Evolutionary conservation across 148 eudicot genomes (phyloP), one percentile per base, ranked within the genome.

Genomic region (Tetragonia tetragonoides): DNA sequence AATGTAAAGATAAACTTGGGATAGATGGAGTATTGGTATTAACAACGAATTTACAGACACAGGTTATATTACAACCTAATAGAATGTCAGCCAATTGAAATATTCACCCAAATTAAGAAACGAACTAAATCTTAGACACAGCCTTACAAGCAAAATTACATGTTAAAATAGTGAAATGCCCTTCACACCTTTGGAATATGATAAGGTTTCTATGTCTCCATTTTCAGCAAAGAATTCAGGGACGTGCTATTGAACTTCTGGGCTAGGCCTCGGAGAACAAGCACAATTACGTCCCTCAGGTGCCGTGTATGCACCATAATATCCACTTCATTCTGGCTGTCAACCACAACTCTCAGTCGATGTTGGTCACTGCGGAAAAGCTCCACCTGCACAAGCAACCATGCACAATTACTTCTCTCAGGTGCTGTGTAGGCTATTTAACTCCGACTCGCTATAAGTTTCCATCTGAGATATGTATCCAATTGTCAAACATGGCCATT

Each of bases 261-360:
- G 64, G 99, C 97, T 56, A 93, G 83, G 64, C 99, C 99, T 74
- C 99, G 83, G 53, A 95, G 83, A 75, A 95, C 97, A 60, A 95
- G 97, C 77, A 91, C 99, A 53, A 91, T 87, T 14, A 95, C 92
- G 80, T 95, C 99, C 47, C 99, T 86, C 61, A 90, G 75, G 80
- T 95, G 97, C 51, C 99, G 94, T 5, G 97, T 93, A 86, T 95
- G 97, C 72, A 95, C 99, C 94, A 95, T 87, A 68, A 93, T 75
- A 73, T 93, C 97, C 15, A 88, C 91, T 83, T 91, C 97, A 76
- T 85, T 89, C 41, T 95, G 93, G 63, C 94, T 84, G 74, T 95
- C 97, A 56, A 93, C 92, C 24, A 95, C 97, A 70, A 95, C 81
- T 83, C 88, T 87, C 8, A 95, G 87, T 71, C 97, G 89, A 74